Conservation (phyloP, 1,139 yeast genomes). For the Candida labiduridarum region DNA sequence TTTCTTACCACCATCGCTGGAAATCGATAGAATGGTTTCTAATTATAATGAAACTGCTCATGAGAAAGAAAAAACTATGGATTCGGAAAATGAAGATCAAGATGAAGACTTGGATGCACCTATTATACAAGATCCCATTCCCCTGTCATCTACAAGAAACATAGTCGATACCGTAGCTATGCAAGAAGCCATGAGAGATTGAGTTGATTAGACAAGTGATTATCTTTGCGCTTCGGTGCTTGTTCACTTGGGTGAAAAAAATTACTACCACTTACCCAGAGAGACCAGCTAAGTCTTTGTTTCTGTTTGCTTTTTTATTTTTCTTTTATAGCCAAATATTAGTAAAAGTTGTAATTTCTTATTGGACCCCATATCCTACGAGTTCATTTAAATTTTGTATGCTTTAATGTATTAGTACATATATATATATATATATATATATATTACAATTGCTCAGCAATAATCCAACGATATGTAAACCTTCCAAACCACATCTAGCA, state of each 20-base stretch:
- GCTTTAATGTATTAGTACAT: too few species aligned
- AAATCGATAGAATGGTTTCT: slow-evolving; percentile 40
- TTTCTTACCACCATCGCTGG: slow-evolving; percentile 65
- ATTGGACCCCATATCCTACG: too few species aligned
- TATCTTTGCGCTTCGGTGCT: neutral
- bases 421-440: too few species aligned
- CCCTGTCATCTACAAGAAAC: slow-evolving; percentile 10
- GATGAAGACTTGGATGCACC: slow-evolving; percentile 15
- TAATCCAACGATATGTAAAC: too few species aligned
- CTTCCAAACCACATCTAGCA: too few species aligned
- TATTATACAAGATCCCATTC: slow-evolving; percentile 1
- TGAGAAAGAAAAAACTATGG: slow-evolving; percentile 15
- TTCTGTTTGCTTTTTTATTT: neutral
- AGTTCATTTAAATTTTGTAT: too few species aligned
- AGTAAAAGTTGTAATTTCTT: neutral
- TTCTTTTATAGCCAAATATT: neutral
- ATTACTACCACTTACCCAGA: neutral
- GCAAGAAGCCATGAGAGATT: slow-evolving; percentile 29
- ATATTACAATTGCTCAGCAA: too few species aligned
- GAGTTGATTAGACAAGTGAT: neutral
- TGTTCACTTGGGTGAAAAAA: neutral
- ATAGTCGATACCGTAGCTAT: slow-evolving; percentile 29
- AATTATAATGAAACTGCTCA: slow-evolving; percentile 17
- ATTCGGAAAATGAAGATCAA: slow-evolving; percentile 18
- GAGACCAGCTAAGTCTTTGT: neutral